These are phyloP conservation scores for Alternaria alternata DNA, from an alignment of 2,329 filamentous ascomycete species.

Conservation along the genomic window DNA sequence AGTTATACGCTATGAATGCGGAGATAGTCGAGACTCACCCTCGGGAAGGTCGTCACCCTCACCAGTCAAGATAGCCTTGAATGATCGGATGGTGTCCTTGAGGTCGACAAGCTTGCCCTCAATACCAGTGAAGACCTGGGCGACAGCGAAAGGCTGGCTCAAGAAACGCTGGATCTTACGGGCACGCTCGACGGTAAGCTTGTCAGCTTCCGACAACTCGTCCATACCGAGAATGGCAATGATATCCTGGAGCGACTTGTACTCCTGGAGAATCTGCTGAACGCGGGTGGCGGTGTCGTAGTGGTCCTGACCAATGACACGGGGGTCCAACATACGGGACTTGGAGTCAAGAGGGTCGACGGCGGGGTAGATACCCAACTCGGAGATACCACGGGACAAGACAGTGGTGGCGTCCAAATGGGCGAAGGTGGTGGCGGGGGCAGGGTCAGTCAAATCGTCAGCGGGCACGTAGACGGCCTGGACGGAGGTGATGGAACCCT, in stretches of 20 bases:
- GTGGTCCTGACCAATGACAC: conserved; percentile 97
- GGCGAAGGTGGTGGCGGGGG: conserved; percentile 98
- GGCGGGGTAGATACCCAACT: conserved; percentile 99
- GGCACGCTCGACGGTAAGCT: conserved; percentile 99
- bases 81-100: conserved; percentile 96
- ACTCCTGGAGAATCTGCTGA: conserved; percentile 99
- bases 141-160: conserved; percentile 96
- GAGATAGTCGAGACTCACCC: conserved; percentile 62
- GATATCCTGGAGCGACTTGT: conserved; percentile 99
- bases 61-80: conserved; percentile 96
- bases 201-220: conserved; percentile 98
- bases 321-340: conserved; percentile 98
- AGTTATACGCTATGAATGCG: conserved; percentile 8
- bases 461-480: conserved; percentile 99
- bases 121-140: conserved; percentile 87
- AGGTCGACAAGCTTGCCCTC: conserved; percentile 97
- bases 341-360: conserved; percentile 99
- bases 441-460: conserved; percentile 99
- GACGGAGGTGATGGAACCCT: conserved; percentile 99
- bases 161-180: conserved; percentile 99
- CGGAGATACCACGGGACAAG: conserved; percentile 99
- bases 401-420: conserved; percentile 99
- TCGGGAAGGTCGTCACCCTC: conserved; percentile 97
- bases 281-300: conserved; percentile 94
- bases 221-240: conserved; percentile 99